Evolutionary conservation across 148 eudicot genomes (phyloP), one percentile per base, ranked within the genome.

Genomic region (Chenopodium album): DNA sequence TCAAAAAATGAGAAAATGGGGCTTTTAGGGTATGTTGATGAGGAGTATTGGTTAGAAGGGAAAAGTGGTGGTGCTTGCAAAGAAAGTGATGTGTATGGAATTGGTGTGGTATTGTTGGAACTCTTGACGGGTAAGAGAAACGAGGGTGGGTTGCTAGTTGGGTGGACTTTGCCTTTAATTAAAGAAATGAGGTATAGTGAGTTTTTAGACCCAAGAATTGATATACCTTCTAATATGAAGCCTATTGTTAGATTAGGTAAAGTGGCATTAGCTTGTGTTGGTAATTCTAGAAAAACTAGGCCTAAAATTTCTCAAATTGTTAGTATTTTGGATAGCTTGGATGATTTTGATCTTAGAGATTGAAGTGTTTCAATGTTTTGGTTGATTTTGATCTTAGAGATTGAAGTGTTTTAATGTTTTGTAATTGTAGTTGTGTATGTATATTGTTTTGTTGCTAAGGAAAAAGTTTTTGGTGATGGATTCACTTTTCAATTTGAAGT

Each of bases 101-200:
- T 95, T 76, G 98, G 98, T 80, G 93, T 93, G 31, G 90, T 93
- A 84, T 79, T 92, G 87, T 79, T 95, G 78, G 98, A 95, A 91
- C 76, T 95, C 62, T 88, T 95, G 84, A 93, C 89, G 85, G 98
- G 98, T 26, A 90, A 90, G 81, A 89, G 77, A 82, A 84, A 89
- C 87, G 93, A 91, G 11, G 84, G 77, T 65, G 92, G 94, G 62
- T 84, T 87, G 85, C 87, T 95, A 80, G 89, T 90, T 32, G 44
- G 80, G n/a, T 95, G 98, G 98, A 91, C 86, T 26, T 87, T 92
- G 90, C 98, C 98, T 76, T 91, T 95, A 92, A 91, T 93, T 73
- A 93, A 86, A 79, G 92, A 88, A 66, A 89, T 82, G 93, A 93
- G 74, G 74, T 81, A 88, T 66, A 52, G 78, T 87, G 94, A 95